phyloP scores from a whole-genome alignment of 2,329 filamentous ascomycete species.

The Leptographium galeiforme region DNA sequence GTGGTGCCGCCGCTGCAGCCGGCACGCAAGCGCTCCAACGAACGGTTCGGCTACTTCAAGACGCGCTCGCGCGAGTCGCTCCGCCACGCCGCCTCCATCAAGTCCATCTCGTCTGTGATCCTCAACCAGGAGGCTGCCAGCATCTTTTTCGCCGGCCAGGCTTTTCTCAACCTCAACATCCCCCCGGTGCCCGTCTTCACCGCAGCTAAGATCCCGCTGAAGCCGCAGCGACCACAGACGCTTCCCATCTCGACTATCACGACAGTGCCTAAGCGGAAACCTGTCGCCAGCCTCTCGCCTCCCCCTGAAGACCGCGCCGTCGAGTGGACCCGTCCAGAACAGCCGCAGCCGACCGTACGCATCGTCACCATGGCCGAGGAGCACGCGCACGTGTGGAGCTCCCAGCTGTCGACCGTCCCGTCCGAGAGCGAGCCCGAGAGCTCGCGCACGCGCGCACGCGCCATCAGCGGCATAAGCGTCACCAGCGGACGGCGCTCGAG shows the following conservation, averaged over 20 bases:
- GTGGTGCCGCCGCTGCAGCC: constrained; percentile 41
- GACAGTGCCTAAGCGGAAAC: constrained; percentile 7
- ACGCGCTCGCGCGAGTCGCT: constrained; percentile 36
- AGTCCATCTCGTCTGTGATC: constrained; percentile 41
- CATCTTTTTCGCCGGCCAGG: constrained; percentile 24
- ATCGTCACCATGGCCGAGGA: constrained; percentile 28
- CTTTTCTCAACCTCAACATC: constrained; percentile 23
- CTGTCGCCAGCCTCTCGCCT: constrained; percentile 4
- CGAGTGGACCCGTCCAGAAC: background rate
- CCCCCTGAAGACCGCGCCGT: constrained; percentile 1
- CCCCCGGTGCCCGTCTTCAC: constrained; percentile 17
- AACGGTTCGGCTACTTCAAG: constrained; percentile 35
- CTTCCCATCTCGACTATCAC: background rate
- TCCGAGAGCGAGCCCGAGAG: constrained; percentile 46
- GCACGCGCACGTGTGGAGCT: constrained; percentile 47
- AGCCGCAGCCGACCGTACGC: constrained; percentile 16
- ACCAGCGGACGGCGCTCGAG: background rate
- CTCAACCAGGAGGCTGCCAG: constrained; percentile 30
- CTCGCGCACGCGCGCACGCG: constrained; percentile 28
- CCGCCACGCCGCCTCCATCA: constrained; percentile 18
- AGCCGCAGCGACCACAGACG: constrained; percentile 4
- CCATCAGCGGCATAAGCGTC: constrained; percentile 10
- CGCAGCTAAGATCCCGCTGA: constrained; percentile 3
- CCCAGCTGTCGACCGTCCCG: constrained; percentile 49
- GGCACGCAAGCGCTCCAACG: constrained; percentile 30